phyloP scores from a whole-genome alignment of 2,329 filamentous ascomycete genomes.

The Diaporthe sp. region DNA sequence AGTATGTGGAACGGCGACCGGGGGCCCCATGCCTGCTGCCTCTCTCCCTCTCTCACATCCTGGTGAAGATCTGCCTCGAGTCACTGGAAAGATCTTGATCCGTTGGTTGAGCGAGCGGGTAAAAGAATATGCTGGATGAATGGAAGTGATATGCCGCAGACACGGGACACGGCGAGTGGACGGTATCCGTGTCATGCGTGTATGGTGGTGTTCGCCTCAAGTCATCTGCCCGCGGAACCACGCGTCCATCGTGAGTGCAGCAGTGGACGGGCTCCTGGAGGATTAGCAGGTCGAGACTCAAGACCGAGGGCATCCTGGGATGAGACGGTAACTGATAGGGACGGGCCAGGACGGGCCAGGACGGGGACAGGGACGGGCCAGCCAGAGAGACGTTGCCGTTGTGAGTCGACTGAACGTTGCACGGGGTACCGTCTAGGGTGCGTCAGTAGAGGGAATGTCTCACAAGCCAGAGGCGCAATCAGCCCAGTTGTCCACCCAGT shows the following conservation, averaged over 20 bases:
- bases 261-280: background rate
- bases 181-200: conserved; percentile 2
- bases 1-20: conserved; percentile 17
- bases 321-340: conserved; percentile 8
- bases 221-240: conserved; percentile 9
- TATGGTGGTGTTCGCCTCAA: conserved; percentile 3
- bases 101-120: background rate
- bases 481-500: background rate
- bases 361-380: background rate
- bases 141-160: background rate
- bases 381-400: conserved; percentile 17
- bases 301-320: conserved; percentile 3
- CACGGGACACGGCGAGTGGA: background rate
- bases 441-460: conserved; percentile 27
- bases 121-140: background rate
- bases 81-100: background rate
- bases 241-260: background rate
- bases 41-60: conserved; percentile 12
- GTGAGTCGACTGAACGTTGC: conserved; percentile 22
- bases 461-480: conserved; percentile 21
- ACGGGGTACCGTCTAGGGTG: conserved; percentile 26
- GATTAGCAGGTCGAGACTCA: background rate
- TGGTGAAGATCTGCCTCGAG: conserved; percentile 18
- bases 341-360: conserved; percentile 8
- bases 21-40: conserved; percentile 1